Percentiles rank a stretch among this genome's conserved stretches.
phyloP scores from a whole-genome alignment of 2,329 filamentous ascomycete genomes.

The Pseudopithomyces chartarum region DNA sequence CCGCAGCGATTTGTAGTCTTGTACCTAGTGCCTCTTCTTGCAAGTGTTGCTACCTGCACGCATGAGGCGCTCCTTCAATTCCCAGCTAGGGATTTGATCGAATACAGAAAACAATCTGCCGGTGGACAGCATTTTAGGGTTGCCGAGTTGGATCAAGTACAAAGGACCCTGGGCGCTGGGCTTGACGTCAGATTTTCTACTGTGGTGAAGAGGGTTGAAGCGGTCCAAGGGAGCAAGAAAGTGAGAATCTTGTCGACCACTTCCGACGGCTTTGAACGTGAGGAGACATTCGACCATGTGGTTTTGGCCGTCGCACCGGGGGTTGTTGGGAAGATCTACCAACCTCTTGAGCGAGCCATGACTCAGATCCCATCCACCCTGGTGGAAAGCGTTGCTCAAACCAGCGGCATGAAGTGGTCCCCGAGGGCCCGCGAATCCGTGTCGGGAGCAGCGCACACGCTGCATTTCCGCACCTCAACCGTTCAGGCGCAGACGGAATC shows the following conservation, averaged over 20 bases:
- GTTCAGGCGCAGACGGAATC: slow-evolving; percentile 53
- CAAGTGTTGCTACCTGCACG: slow-evolving; percentile 60
- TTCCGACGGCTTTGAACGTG: slow-evolving; percentile 14
- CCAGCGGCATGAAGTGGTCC: slow-evolving; percentile 28
- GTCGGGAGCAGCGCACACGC: slow-evolving; percentile 5
- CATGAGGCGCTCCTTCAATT: slow-evolving; percentile 57
- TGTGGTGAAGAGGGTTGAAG: slow-evolving; percentile 45
- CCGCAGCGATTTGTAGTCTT: slow-evolving; percentile 54
- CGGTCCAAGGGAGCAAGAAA: slow-evolving; percentile 29
- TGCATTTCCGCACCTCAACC: slow-evolving; percentile 42
- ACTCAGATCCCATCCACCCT: slow-evolving; percentile 53
- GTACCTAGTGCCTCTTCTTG: slow-evolving; percentile 62
- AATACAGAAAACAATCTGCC: slow-evolving; percentile 56
- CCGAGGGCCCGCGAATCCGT: slow-evolving; percentile 3
- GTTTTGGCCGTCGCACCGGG: slow-evolving; percentile 62
- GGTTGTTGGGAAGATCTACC: slow-evolving; percentile 56
- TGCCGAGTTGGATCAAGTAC: slow-evolving; percentile 57
- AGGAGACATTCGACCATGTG: slow-evolving; percentile 56
- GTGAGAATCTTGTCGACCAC: slow-evolving; percentile 42
- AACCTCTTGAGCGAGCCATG: slow-evolving; percentile 47
- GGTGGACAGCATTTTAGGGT: slow-evolving; percentile 57
- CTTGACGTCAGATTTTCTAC: slow-evolving; percentile 51
- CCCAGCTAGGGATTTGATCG: slow-evolving; percentile 59
- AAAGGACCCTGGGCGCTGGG: slow-evolving; percentile 51
- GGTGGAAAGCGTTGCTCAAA: slow-evolving; percentile 57